These are phyloP conservation scores for Kalmusia sp. DNA, from an alignment of 2,329 filamentous ascomycete species.

Conservation along the genomic window DNA sequence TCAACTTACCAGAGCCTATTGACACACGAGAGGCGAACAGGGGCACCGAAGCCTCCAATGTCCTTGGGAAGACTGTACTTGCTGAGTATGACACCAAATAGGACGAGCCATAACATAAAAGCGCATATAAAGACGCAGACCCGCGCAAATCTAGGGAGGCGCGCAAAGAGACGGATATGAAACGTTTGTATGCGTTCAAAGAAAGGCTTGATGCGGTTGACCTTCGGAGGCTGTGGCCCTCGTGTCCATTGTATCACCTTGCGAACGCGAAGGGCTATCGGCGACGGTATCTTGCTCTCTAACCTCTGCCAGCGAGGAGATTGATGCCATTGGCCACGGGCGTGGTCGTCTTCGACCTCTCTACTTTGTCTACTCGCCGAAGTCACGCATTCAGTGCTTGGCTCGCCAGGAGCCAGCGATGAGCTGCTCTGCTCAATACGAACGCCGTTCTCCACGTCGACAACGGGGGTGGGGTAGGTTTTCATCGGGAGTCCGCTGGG, in stretches of 20 bases:
- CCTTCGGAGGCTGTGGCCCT: slow-evolving; percentile 52
- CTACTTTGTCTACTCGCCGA: slow-evolving; percentile 7
- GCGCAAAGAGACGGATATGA: slow-evolving; percentile 66
- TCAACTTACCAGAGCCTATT: slow-evolving; percentile 68
- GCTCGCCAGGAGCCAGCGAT: neutral
- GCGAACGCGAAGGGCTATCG: slow-evolving; percentile 20
- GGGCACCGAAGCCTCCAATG: slow-evolving; percentile 73
- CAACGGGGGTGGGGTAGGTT: neutral
- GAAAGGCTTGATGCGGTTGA: slow-evolving; percentile 56
- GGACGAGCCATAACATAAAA: slow-evolving; percentile 70
- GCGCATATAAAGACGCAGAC: slow-evolving; percentile 64
- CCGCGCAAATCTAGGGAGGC: slow-evolving; percentile 63
- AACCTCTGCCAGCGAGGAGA: slow-evolving; percentile 15
- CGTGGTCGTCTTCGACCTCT: slow-evolving; percentile 7
- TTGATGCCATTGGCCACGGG: slow-evolving; percentile 9
- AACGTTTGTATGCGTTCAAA: slow-evolving; percentile 72
- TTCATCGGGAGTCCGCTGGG: neutral
- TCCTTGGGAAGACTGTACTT: slow-evolving; percentile 63
- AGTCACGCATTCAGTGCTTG: slow-evolving; percentile 10
- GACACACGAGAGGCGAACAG: slow-evolving; percentile 70
- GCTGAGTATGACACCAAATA: slow-evolving; percentile 72
- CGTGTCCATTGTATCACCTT: slow-evolving; percentile 51
- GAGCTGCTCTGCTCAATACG: neutral
- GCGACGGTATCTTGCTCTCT: slow-evolving; percentile 21
- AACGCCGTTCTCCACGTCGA: slow-evolving; percentile 14